A percentile compares a stretch with the other conserved stretches of the same genome.
These are phyloP conservation scores for Leccinum subtestaceum DNA, from an alignment of 768 basidiomycete genomes.

Conservation along the genomic window DNA sequence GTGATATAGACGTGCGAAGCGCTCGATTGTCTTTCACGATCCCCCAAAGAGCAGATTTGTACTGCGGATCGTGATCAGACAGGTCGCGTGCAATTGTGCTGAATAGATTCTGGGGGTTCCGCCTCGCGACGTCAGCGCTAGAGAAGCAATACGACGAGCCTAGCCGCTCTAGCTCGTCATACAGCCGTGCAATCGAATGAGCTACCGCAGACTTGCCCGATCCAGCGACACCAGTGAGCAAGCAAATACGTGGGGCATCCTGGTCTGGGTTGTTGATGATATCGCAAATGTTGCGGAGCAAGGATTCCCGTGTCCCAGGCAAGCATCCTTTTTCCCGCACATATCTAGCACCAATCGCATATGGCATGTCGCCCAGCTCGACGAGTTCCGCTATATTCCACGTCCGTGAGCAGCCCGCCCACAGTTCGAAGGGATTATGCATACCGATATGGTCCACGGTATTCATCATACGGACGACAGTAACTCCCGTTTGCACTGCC, in stretches of 20 bases:
- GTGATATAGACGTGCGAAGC: too few species aligned
- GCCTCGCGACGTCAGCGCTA: not conserved
- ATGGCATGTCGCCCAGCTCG: not conserved
- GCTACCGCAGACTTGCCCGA: not conserved
- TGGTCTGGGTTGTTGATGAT: not conserved
- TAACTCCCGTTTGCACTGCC: not conserved
- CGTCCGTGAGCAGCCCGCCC: not conserved
- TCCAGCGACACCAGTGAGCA: not conserved
- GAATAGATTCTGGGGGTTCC: not conserved
- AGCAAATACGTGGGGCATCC: not conserved
- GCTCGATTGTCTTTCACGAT: too few species aligned
- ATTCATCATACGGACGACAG: not conserved
- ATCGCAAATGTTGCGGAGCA: not conserved
- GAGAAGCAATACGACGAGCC: not conserved
- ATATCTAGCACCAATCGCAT: not conserved
- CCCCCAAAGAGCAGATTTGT: too few species aligned
- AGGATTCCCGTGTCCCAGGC: not conserved
- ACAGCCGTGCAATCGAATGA: not conserved
- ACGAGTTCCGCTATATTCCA: not conserved
- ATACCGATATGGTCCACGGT: not conserved
- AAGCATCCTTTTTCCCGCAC: not conserved
- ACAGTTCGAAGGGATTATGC: not conserved
- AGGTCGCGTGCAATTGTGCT: not conserved
- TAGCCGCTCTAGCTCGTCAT: not conserved
- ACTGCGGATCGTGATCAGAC: not conserved